Evolutionary conservation across 208 protist species (phyloP).

Genomic region (Leishmania gerbilli): DNA sequence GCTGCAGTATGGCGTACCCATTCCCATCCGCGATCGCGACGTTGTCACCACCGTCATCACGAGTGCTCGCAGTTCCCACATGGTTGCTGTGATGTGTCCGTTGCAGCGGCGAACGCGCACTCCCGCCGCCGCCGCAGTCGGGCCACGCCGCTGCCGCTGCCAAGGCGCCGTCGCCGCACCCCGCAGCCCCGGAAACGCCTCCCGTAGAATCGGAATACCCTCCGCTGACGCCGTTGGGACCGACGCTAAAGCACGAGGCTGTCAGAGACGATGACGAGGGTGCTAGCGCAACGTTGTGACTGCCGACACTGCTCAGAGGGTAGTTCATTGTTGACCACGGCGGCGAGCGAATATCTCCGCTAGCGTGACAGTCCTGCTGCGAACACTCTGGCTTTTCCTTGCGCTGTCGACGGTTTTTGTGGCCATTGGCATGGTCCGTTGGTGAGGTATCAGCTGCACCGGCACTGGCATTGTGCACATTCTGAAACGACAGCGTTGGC

Average conservation of each 20-base stretch:
- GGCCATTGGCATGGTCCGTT: not conserved
- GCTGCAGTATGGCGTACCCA: constrained; percentile 19
- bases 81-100: not conserved
- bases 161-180: not conserved
- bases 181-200: not conserved
- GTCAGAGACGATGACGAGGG: not conserved
- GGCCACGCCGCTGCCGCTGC: not conserved
- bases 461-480: not conserved
- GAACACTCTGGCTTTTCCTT: not conserved
- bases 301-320: not conserved
- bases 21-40: not conserved
- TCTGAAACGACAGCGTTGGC: not conserved
- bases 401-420: not conserved
- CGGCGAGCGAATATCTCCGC: not conserved
- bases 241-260: not conserved
- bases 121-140: no score
- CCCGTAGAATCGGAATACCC: not conserved
- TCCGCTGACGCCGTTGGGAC: not conserved
- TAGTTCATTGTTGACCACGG: not conserved
- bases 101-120: not conserved
- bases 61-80: not conserved
- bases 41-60: not conserved
- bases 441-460: not conserved
- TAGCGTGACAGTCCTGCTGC: not conserved
- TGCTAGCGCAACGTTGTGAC: not conserved